These are phyloP conservation scores for Blastobotrys terrestris DNA, from an alignment of 805 yeast genomes.

Conservation along the genomic window DNA sequence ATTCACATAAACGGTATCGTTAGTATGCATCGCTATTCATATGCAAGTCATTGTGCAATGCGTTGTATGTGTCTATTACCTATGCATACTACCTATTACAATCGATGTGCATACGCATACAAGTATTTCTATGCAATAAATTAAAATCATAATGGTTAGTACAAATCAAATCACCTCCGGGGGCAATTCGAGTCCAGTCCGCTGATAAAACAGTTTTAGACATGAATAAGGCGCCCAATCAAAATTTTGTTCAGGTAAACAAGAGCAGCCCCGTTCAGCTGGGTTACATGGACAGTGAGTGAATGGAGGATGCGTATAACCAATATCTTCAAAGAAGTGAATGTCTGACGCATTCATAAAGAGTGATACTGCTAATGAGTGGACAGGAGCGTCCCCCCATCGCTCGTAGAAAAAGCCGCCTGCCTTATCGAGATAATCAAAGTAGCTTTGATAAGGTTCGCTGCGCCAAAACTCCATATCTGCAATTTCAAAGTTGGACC, in stretches of 20 bases:
- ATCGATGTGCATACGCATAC: neutral
- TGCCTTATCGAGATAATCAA: slow-evolving; percentile 64
- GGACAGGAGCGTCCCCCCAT: slow-evolving; percentile 95
- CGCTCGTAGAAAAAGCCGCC: slow-evolving; percentile 95
- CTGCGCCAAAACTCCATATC: slow-evolving; percentile 68
- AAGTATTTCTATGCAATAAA: neutral
- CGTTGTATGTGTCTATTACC: no score
- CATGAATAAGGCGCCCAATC: slow-evolving; percentile 35
- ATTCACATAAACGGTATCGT: no score
- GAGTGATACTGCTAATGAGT: slow-evolving; percentile 78
- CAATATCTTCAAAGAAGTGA: slow-evolving; percentile 80
- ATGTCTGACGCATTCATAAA: slow-evolving; percentile 64
- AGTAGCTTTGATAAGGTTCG: slow-evolving; percentile 63
- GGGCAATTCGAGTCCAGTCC: slow-evolving; percentile 21
- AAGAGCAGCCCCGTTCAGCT: slow-evolving; percentile 47
- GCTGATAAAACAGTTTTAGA: slow-evolving; percentile 28
- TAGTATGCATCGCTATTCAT: no score
- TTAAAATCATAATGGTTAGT: neutral
- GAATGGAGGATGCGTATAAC: slow-evolving; percentile 80
- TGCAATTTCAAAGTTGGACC: slow-evolving; percentile 88
- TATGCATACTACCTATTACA: no score
- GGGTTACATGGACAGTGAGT: slow-evolving; percentile 60
- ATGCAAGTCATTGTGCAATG: no score
- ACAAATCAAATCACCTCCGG: slow-evolving; percentile 3
- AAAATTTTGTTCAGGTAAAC: slow-evolving; percentile 30